Conservation (phyloP, 352 stramenopile genomes). For the Phytophthora pseudosyringae region DNA sequence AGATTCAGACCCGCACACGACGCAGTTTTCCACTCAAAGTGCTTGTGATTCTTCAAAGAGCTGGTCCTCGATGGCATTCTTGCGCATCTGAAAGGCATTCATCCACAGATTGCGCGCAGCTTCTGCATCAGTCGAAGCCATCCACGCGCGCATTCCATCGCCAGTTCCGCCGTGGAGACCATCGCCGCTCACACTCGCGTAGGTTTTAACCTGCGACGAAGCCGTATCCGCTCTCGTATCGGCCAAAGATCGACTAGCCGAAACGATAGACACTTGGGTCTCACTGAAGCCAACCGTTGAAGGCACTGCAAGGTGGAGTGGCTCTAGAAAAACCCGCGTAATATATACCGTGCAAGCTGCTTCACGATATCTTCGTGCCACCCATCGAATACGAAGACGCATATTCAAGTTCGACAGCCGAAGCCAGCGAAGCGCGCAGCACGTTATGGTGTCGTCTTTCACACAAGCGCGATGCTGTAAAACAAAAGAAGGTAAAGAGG, state of each 20-base stretch:
- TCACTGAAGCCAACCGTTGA: slow-evolving; percentile 20
- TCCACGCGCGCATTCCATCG: slow-evolving; percentile 21
- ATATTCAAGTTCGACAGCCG: slow-evolving; percentile 9
- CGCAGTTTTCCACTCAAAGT: background rate
- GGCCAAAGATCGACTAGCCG: background rate
- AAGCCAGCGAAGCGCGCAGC: slow-evolving; percentile 10
- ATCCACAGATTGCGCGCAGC: slow-evolving; percentile 14
- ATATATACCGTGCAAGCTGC: slow-evolving; percentile 19
- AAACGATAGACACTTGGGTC: slow-evolving; percentile 26
- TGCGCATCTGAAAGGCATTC: slow-evolving; percentile 17
- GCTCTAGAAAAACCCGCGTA: slow-evolving; percentile 12
- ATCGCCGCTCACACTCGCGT: slow-evolving; percentile 14
- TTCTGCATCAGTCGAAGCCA: slow-evolving; percentile 3
- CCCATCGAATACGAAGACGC: slow-evolving; percentile 21
- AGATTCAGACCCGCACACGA: background rate
- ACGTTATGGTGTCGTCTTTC: slow-evolving; percentile 14
- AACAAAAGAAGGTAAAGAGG: too few relatives aligned
- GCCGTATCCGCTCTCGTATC: background rate
- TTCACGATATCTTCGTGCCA: slow-evolving; percentile 18
- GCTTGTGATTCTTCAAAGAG: slow-evolving; percentile 25
- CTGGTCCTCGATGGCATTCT: slow-evolving; percentile 19
- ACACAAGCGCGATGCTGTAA: slow-evolving; percentile 4
- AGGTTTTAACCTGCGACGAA: slow-evolving; percentile 5
- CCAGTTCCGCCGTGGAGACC: slow-evolving; percentile 2
- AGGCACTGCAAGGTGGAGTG: slow-evolving; percentile 1